Percentiles rank a stretch among this genome's conserved stretches.
Evolutionary conservation across 129 eudicot genomes (phyloP).

Genomic region (Lactuca saligna): DNA sequence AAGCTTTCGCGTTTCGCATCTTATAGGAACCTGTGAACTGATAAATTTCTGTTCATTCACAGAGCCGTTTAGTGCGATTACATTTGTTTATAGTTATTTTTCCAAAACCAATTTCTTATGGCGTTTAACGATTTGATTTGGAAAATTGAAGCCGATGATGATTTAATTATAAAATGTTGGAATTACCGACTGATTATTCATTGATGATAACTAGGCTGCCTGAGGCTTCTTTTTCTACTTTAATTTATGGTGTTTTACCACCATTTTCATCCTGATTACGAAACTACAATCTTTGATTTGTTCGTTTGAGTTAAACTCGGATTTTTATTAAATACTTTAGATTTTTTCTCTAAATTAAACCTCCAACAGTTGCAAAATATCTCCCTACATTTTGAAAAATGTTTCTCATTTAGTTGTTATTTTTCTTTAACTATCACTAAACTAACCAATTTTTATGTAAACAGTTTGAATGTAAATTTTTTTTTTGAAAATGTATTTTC

Average conservation of each 20-base stretch:
- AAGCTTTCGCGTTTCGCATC: conserved; percentile 41
- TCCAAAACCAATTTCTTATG: not conserved
- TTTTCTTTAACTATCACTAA: too few relatives aligned
- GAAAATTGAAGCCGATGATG: conserved; percentile 51
- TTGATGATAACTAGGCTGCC: conserved; percentile 58
- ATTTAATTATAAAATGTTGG: conserved; percentile 38
- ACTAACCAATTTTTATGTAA: too few relatives aligned
- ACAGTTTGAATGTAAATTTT: not conserved
- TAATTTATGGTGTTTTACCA: not conserved
- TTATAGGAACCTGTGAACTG: conserved; percentile 77
- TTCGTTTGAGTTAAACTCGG: too few relatives aligned
- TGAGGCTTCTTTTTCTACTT: conserved; percentile 44
- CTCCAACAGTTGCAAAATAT: too few relatives aligned
- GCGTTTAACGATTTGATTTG: not conserved
- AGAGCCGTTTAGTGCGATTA: conserved; percentile 81
- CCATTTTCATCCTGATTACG: too few relatives aligned
- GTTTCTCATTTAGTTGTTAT: too few relatives aligned
- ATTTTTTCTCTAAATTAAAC: too few relatives aligned
- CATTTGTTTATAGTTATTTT: conserved; percentile 4
- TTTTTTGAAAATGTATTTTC: too few relatives aligned
- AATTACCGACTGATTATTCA: conserved; percentile 68
- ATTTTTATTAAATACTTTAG: too few relatives aligned
- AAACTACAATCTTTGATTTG: too few relatives aligned
- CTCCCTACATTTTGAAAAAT: too few relatives aligned
- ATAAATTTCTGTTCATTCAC: conserved; percentile 45